These are phyloP conservation scores for Austroboletus eburneus DNA, from an alignment of 768 basidiomycete genomes.

Conservation along the genomic window DNA sequence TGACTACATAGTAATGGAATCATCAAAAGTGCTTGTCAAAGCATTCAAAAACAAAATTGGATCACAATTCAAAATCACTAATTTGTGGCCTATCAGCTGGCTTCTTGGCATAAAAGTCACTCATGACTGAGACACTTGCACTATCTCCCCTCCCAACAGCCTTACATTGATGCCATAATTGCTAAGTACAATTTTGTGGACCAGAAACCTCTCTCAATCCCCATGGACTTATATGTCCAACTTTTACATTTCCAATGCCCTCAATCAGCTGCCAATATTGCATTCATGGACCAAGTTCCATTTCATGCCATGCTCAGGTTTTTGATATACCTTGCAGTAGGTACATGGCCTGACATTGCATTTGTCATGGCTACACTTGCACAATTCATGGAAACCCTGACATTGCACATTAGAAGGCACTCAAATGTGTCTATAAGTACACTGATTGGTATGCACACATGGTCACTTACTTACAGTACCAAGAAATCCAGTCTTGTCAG, in stretches of 20 bases:
- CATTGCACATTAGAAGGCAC: neutral
- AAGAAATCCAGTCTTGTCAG: too few relatives aligned
- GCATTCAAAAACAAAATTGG: conserved; percentile 7
- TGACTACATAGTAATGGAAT: conserved; percentile 3
- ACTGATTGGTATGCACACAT: too few relatives aligned
- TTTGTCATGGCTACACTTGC: neutral
- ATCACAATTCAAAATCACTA: neutral
- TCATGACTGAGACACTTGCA: neutral
- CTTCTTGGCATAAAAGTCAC: conserved; percentile 9
- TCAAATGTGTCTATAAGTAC: too few relatives aligned
- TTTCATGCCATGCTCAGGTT: neutral
- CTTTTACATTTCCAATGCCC: neutral
- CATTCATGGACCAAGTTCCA: neutral
- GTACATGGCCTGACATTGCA: neutral
- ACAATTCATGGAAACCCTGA: neutral
- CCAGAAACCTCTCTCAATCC: neutral
- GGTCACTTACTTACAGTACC: too few relatives aligned
- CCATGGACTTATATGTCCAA: neutral
- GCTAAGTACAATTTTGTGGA: conserved; percentile 3
- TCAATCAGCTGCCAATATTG: neutral
- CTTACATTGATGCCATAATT: neutral
- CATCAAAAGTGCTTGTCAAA: too few relatives aligned
- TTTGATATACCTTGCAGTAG: neutral
- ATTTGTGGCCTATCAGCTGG: conserved; percentile 8
- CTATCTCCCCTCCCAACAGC: conserved; percentile 1